A percentile compares a stretch with the other conserved stretches of the same genome.
phyloP scores from a whole-genome alignment of 2,329 filamentous ascomycete species.

The Fusarium sp. region DNA sequence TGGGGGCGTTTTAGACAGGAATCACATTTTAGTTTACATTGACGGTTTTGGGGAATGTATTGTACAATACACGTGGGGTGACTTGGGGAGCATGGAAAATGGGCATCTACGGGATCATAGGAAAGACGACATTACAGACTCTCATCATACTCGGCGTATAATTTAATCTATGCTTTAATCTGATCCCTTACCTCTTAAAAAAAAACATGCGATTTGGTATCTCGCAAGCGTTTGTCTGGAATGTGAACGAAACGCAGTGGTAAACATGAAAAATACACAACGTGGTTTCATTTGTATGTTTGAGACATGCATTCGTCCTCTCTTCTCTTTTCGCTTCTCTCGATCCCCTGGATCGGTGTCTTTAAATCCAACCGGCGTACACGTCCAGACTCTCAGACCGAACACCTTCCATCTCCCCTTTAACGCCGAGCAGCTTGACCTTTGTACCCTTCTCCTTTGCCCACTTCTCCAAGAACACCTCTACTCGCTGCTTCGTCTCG shows the following conservation, averaged over 20 bases:
- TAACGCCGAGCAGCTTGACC: slow-evolving; percentile 74
- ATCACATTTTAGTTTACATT: slow-evolving; percentile 12
- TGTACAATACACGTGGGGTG: slow-evolving; percentile 22
- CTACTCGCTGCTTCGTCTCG: slow-evolving; percentile 67
- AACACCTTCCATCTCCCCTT: slow-evolving; percentile 76
- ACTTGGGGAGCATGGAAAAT: slow-evolving; percentile 9
- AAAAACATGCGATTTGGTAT: neutral
- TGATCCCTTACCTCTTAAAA: neutral
- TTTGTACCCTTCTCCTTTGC: slow-evolving; percentile 64
- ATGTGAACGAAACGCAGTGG: slow-evolving; percentile 31
- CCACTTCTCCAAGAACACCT: slow-evolving; percentile 72
- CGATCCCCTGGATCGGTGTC: slow-evolving; percentile 3
- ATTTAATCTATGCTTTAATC: slow-evolving; percentile 30
- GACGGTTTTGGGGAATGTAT: slow-evolving; percentile 15
- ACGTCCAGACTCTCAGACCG: slow-evolving; percentile 56
- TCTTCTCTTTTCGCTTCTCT: neutral
- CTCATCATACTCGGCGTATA: slow-evolving; percentile 33
- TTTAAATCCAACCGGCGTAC: slow-evolving; percentile 57
- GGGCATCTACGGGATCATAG: slow-evolving; percentile 21
- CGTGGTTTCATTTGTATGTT: slow-evolving; percentile 21
- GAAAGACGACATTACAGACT: slow-evolving; percentile 16
- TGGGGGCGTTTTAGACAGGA: slow-evolving; percentile 23
- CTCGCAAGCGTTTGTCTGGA: slow-evolving; percentile 6
- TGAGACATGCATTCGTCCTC: slow-evolving; percentile 28
- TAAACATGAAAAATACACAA: slow-evolving; percentile 8